These are phyloP conservation scores for Fraxinus ornus DNA, from an alignment of 305 asterid species.

Conservation along the genomic window DNA sequence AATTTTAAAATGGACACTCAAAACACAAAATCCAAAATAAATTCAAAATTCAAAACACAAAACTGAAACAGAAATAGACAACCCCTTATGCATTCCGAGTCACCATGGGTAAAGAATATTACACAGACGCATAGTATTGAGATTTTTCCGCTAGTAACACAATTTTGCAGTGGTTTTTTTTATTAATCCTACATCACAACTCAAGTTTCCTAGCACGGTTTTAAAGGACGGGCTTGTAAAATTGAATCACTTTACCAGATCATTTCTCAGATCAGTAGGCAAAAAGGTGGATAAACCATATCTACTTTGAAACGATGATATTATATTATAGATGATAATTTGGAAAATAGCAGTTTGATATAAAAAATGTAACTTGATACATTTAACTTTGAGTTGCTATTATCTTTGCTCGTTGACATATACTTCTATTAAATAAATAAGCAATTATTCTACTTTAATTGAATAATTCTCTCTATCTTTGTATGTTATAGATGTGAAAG, in stretches of 20 bases:
- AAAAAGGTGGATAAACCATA: neutral
- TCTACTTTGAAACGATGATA: neutral
- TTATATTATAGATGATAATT: neutral
- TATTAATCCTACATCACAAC: neutral
- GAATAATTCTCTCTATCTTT: neutral
- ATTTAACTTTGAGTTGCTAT: neutral
- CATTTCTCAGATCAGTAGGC: neutral
- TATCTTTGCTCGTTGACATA: neutral
- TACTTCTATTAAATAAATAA: neutral
- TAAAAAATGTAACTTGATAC: neutral
- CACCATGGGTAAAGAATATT: neutral
- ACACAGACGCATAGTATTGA: neutral
- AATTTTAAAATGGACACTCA: too few relatives aligned
- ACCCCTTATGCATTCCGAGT: neutral
- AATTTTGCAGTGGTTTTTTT: neutral
- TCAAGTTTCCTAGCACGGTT: neutral
- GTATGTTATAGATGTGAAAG: neutral
- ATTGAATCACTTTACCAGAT: neutral
- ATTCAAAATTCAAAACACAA: too few relatives aligned
- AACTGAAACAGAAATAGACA: too few relatives aligned
- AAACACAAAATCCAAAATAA: too few relatives aligned
- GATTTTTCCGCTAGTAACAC: neutral
- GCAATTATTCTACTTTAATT: neutral
- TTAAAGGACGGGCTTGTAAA: neutral
- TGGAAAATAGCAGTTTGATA: neutral